phyloP scores from a whole-genome alignment of 345 rosid genomes.

The Cardamine resedifolia region DNA sequence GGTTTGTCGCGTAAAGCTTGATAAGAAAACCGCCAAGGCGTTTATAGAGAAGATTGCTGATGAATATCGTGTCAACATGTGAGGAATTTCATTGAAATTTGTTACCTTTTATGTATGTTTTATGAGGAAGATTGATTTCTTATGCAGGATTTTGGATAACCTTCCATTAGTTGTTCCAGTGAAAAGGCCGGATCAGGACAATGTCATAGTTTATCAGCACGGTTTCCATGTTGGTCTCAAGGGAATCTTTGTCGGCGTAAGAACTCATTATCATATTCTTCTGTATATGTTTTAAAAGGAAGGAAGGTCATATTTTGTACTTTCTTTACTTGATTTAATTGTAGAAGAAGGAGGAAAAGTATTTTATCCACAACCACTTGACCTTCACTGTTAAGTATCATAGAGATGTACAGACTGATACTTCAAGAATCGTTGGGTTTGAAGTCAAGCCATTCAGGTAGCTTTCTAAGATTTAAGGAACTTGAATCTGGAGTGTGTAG shows the following conservation, averaged over 20 bases:
- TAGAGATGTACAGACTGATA: slow-evolving; percentile 56
- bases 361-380: slow-evolving; percentile 83
- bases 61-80: slow-evolving; percentile 88
- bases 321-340: slow-evolving; percentile 13
- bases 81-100: slow-evolving; percentile 18
- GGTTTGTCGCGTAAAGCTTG: slow-evolving; percentile 51
- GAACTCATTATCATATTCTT: not conserved
- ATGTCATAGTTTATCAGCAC: slow-evolving; percentile 49
- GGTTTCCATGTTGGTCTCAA: slow-evolving; percentile 59
- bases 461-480: not conserved
- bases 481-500: not conserved
- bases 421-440: slow-evolving; percentile 86
- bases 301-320: slow-evolving; percentile 1
- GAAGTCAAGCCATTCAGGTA: slow-evolving; percentile 95
- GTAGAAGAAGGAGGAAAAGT: slow-evolving; percentile 79
- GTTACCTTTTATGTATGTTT: not conserved
- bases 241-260: slow-evolving; percentile 57
- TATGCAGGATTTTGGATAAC: slow-evolving; percentile 59
- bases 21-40: slow-evolving; percentile 47
- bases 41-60: slow-evolving; percentile 83
- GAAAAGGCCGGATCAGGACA: slow-evolving; percentile 46
- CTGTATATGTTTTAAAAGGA: not conserved
- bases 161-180: slow-evolving; percentile 63
- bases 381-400: slow-evolving; percentile 73
- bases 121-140: not conserved